Base-by-base conservation (phyloP, 139 green algal species). In the Chlorella sp. region DNA sequence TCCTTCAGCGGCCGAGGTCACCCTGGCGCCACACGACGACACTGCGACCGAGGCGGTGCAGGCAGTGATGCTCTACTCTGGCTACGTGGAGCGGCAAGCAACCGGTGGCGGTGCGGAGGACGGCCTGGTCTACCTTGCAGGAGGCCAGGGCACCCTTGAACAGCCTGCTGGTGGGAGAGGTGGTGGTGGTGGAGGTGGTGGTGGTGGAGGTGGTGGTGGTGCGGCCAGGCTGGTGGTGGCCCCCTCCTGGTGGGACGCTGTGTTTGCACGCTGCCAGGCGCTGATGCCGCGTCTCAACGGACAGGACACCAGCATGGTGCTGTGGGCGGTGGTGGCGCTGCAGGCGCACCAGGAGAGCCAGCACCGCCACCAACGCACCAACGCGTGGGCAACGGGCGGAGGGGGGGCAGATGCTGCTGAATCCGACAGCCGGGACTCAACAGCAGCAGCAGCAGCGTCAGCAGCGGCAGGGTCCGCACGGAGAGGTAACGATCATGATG, bases 291-390 rank as follows among this genome's bases (percentile, higher is more conserved):
- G 61, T 17, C 34, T 34, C 61, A 67, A 67, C 61, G 3, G 23
- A 27, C 61, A 67, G 61, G 61, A 67, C 27, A 67, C 34, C 27
- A 35, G n/a, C 20, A 67, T 67, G 61, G n/a, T 67, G 2, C 20
- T 67, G 29, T 67, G 61, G 61, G 61, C 61, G 17, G n/a, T 67
- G n/a, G 61, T 30, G 61, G 61, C 61, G 33, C 61, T 35, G 61
- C 61, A 67, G 61, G 6, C 61, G 3, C 42, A 55, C 42, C 42
- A 24, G 42, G 42, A 55, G 42, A 17, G 10, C 10, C 42, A 55
- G 17, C 42, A 55, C 42, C 10, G 17, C 17, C 42, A 55, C 42
- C 17, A 20, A 10, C 17, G 59, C 17, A 64, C 17, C 23, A 10
- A n/a, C 5, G 59, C 59, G 26, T n/a, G n/a, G n/a, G n/a, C n/a